Evolutionary conservation across 805 yeast genomes (phyloP).

Genomic region (baker's yeast (Saccharomyces cerevisiae)): DNA sequence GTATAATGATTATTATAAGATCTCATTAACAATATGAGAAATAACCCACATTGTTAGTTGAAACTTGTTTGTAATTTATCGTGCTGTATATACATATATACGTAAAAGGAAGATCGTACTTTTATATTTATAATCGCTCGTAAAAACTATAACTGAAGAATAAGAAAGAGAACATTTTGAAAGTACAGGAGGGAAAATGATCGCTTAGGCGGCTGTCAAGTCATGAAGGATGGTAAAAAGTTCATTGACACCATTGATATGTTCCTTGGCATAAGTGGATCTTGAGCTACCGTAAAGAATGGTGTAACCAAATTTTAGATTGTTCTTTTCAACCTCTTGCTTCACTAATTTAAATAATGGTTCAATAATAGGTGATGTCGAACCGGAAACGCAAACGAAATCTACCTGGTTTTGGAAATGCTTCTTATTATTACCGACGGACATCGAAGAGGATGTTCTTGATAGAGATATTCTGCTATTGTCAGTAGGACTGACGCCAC

Average conservation of each 20-base stretch:
- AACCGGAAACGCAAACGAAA: constrained; percentile 53
- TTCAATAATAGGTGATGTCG: constrained; percentile 62
- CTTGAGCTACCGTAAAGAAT: constrained; percentile 49
- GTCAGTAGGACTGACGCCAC: constrained; percentile 19
- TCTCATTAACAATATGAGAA: not conserved
- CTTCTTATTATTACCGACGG: not conserved
- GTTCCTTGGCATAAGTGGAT: constrained; percentile 53
- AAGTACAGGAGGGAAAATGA: not conserved
- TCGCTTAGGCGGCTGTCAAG: not conserved
- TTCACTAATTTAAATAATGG: constrained; percentile 51
- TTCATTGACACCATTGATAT: constrained; percentile 63
- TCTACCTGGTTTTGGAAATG: constrained; percentile 28
- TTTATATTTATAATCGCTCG: not conserved
- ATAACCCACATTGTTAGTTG: not conserved
- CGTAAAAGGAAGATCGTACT: not conserved
- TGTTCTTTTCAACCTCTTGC: constrained; percentile 30
- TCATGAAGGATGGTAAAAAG: constrained; percentile 43
- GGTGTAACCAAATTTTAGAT: constrained; percentile 44
- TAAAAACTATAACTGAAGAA: not conserved
- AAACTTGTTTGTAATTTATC: not conserved
- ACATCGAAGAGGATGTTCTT: constrained; percentile 14
- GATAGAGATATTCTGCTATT: constrained; percentile 18
- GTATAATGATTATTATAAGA: not conserved
- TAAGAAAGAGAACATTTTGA: not conserved
- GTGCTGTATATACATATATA: not conserved